Evolutionary conservation across 192 early-diverging fungal species (phyloP), one percentile per base, ranked within the genome.

Genomic region (Dissophora ornata): DNA sequence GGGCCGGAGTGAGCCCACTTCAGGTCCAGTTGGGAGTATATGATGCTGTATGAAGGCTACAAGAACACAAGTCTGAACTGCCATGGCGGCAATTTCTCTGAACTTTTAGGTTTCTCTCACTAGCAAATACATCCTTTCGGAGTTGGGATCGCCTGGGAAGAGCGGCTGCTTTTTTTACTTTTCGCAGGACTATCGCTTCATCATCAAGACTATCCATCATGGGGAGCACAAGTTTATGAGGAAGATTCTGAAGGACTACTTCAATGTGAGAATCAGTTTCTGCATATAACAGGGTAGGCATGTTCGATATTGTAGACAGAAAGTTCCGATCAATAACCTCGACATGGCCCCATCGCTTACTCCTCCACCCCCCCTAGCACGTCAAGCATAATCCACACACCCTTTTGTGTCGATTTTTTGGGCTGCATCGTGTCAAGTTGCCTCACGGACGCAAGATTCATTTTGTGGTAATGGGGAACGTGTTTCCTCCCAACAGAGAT

Each of bases 381-480:
- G 84, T 98, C 58, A 84, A 87, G 68, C 77, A 88, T 50, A 93
- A 98, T 61, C 95, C 97, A 11, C 83, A 98, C 82, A 98, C 98
- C 12, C 88, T 97, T 26, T 82, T 98, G 4, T 95, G 91, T 65
- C 90, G 97, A 48, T 95, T 97, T 67, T 97, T 96, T 82, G 97
- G 97, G 34, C 81, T 99, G 41, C 96, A 98, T 70, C 90, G 98
- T 53, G 93, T 98, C 54, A 98, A 98, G 82, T 84, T 97, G 42
- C 96, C 95, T 41, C 94, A 92, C 32, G 91, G 92, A 48, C 83
- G 88, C 45, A 98, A 98, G 80, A 93, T 99, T 44, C 96, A 98
- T 82, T 99, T 99, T 84, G 94, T 99, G 10, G 96, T 99, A 18
- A 99, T 99, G 98, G 94, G 92, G 57, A 99, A 99, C 78, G 92